Percentiles rank a stretch among this genome's conserved stretches.
Conservation (phyloP, 305 asterid genomes). For the Rubia balearica region DNA sequence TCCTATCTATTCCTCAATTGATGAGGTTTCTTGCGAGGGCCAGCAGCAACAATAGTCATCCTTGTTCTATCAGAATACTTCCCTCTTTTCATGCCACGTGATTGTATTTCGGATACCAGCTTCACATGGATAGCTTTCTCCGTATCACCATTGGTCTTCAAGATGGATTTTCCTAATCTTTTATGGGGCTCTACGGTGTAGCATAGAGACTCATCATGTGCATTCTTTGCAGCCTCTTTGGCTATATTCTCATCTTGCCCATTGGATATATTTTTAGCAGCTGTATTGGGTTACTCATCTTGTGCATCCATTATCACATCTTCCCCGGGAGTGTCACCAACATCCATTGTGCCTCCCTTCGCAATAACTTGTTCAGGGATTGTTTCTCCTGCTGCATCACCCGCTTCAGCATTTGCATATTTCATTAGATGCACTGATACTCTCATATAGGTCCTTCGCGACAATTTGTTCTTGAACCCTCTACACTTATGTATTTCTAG, state of each 20-base stretch:
- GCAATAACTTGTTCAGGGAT: too few species aligned
- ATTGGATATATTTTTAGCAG: too few species aligned
- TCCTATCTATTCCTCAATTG: too few species aligned
- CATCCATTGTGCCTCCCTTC: not conserved
- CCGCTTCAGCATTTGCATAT: too few species aligned
- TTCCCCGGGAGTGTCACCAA: not conserved
- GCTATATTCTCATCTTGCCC: too few species aligned
- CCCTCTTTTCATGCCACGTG: not conserved
- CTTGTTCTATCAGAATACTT: not conserved
- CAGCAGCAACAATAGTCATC: not conserved
- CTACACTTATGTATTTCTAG: too few species aligned
- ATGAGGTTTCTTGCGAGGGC: not conserved
- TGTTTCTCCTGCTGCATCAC: too few species aligned
- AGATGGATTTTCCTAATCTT: not conserved
- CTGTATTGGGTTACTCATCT: too few species aligned
- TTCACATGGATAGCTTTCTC: not conserved
- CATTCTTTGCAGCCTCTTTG: too few species aligned
- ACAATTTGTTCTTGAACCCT: too few species aligned
- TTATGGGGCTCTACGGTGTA: not conserved
- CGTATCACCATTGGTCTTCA: not conserved
- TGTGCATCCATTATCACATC: too few species aligned
- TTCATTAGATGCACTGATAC: too few species aligned
- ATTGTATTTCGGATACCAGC: not conserved
- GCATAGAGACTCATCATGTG: not conserved
- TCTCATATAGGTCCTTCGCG: not conserved